Conservation (phyloP, 1,139 yeast species). For the Diutina rugosa region DNA sequence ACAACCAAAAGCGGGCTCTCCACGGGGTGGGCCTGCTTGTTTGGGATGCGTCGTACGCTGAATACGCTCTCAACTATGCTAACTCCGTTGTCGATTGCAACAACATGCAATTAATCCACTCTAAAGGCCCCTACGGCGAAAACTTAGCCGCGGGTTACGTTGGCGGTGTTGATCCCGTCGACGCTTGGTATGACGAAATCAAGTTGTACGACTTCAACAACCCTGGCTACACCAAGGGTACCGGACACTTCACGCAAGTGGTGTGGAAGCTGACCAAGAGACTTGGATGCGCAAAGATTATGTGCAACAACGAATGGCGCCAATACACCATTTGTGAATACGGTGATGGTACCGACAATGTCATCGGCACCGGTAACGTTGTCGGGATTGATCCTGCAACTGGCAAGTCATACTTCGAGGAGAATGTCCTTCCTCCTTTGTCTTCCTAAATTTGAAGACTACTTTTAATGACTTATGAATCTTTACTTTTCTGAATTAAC, state of each 20-base stretch:
- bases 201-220: conserved; percentile 30
- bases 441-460: not conserved
- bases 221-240: conserved; percentile 30
- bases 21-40: conserved; percentile 34
- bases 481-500: not conserved
- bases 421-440: conserved; percentile 32
- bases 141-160: conserved; percentile 43
- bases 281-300: conserved; percentile 50
- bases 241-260: conserved; percentile 60
- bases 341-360: conserved; percentile 4
- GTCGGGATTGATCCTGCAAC: conserved; percentile 20
- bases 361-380: conserved; percentile 34
- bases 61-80: conserved; percentile 34
- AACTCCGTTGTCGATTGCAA: conserved; percentile 33
- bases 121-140: conserved; percentile 45
- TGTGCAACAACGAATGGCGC: conserved; percentile 35
- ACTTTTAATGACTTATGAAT: not conserved
- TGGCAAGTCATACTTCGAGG: conserved; percentile 29
- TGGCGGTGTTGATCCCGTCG: conserved; percentile 38
- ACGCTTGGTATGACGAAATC: conserved; percentile 58
- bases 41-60: conserved; percentile 37
- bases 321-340: conserved; percentile 64
- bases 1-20: conserved; percentile 39
- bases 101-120: conserved; percentile 38
- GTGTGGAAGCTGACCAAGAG: conserved; percentile 48